Conservation (phyloP, 2,329 filamentous ascomycete genomes). For the Penicillium sumatraense region DNA sequence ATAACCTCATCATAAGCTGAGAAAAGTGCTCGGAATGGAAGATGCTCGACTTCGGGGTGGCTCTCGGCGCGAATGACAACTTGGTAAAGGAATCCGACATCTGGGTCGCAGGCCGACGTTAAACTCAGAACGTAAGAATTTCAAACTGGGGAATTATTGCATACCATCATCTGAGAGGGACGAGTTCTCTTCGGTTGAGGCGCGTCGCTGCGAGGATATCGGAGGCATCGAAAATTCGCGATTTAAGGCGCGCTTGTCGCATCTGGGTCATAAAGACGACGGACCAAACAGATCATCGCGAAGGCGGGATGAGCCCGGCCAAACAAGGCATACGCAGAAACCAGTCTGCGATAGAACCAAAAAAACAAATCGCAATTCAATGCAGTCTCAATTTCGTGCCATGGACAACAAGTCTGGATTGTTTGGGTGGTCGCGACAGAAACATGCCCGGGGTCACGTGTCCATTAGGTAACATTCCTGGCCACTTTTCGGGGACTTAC, state of each 20-base stretch:
- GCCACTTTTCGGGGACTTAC: background rate
- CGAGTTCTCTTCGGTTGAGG: conserved; percentile 45
- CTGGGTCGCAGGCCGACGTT: conserved; percentile 48
- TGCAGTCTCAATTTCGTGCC: conserved; percentile 3
- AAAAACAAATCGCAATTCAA: conserved; percentile 7
- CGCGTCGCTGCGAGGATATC: conserved; percentile 47
- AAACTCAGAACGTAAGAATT: background rate
- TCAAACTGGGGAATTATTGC: conserved; percentile 5
- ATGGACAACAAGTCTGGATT: conserved; percentile 14
- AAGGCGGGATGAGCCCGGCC: conserved; percentile 23
- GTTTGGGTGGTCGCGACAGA: conserved; percentile 33
- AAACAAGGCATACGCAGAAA: conserved; percentile 17
- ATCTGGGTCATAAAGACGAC: conserved; percentile 48
- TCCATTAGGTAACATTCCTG: conserved; percentile 22
- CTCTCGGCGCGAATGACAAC: conserved; percentile 75
- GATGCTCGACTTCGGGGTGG: conserved; percentile 65
- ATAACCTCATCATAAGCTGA: conserved; percentile 78
- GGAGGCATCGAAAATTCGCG: conserved; percentile 56
- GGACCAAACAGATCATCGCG: conserved; percentile 46
- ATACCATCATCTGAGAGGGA: conserved; percentile 66
- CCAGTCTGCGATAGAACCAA: conserved; percentile 12
- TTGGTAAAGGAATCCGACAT: conserved; percentile 77
- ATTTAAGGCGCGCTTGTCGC: conserved; percentile 50
- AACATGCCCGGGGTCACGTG: conserved; percentile 28
- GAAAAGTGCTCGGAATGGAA: conserved; percentile 79